Base-by-base conservation (phyloP, 1,284 basidiomycete genomes). In the Cystobasidium pallidum region DNA sequence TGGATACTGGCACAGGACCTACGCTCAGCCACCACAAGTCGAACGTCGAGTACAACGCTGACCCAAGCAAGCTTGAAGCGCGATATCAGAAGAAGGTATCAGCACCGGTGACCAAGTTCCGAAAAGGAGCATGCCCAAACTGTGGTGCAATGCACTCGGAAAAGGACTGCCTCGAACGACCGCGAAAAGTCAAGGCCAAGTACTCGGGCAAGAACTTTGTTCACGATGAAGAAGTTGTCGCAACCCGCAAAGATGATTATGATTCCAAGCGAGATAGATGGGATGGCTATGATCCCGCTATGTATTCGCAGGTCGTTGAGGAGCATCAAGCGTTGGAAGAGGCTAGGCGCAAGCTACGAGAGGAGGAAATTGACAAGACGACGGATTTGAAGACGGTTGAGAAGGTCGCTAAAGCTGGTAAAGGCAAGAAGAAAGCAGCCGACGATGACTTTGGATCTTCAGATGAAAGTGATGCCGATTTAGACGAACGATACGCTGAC, bases 41-140 rank as follows among this genome's bases (percentile, higher is more conserved):
- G 90, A 75, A 80, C 32, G 84, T 88, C 13, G 62, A 64, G 24
- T 87, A 88, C 62, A 88, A 91, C 75, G 84, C 84, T 52, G 84
- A 85, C 61, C 81, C 86, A 15, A 84, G 86, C 76, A 90, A 90
- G 80, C 88, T 96, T 75, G 88, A 93, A 79, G 87, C 89, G 75
- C 95, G 94, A 91, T 97, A 97, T 80, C 89, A 93, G 80, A 87
- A 95, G 73, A 92, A 92, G n/a, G 86, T 86, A 34, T 30, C 58
- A 2, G 54, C 58, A 28, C 55, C 59, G 0, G 91, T 94, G 47
- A 97, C 92, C 80, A 97, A 96, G 82, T 99, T 91, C 81, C 87
- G 96, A 76, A 95, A 96, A 81, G 95, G 95, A 39, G 96, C 95
- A 36, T 99, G 95, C 84, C 94, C 96, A 83, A 99, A 99, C 81